A percentile compares a stretch with the other conserved stretches of the same genome.
Evolutionary conservation across 177 flowering plant species (phyloP).

Genomic region (Vitis hybrid): DNA sequence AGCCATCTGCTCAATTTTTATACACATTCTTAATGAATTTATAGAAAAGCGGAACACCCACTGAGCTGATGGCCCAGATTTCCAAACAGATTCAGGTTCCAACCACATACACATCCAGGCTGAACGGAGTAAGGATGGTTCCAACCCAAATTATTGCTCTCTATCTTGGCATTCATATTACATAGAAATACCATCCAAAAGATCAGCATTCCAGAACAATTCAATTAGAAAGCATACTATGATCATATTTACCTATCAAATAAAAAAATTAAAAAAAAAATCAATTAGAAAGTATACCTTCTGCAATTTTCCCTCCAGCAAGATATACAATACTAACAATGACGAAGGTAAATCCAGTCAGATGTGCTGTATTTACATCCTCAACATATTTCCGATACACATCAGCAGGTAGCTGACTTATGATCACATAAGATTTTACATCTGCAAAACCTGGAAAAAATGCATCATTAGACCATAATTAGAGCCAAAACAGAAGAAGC

Average conservation of each 20-base stretch:
- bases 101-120: not conserved
- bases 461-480: not conserved
- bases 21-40: not conserved
- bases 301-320: slow-evolving; percentile 82
- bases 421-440: slow-evolving; percentile 66
- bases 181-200: not conserved
- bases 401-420: slow-evolving; percentile 69
- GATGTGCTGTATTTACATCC: slow-evolving; percentile 52
- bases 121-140: not conserved
- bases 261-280: not conserved
- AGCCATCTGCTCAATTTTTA: not conserved
- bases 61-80: not conserved
- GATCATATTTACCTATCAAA: too few relatives aligned
- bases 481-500: not conserved
- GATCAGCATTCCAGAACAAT: not conserved
- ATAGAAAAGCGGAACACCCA: not conserved
- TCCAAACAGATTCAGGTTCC: not conserved
- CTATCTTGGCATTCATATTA: not conserved
- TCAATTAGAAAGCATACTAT: too few relatives aligned
- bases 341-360: slow-evolving; percentile 75
- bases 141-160: too few relatives aligned
- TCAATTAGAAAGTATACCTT: slow-evolving; percentile 51
- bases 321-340: slow-evolving; percentile 68
- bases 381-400: slow-evolving; percentile 67
- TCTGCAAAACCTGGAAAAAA: slow-evolving; percentile 50